Evolutionary conservation across 805 yeast genomes (phyloP), one percentile per base, ranked within the genome.

Genomic region (Sugiyamaella qingdaonensis): DNA sequence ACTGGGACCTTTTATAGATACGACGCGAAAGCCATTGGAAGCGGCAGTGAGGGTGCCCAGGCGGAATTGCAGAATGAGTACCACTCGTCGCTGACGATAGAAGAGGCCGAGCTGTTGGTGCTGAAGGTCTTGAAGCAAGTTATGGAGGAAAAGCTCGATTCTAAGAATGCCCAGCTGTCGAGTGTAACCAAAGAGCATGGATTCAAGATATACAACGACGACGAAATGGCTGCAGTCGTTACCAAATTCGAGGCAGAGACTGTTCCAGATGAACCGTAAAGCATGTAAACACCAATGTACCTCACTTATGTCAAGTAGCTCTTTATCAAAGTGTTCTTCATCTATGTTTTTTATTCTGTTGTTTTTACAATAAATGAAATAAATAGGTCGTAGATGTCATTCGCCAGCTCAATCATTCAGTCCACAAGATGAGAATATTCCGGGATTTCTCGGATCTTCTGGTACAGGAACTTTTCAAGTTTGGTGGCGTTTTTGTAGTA

Each of bases 41-140:
- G 97, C 1, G 99, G 99, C 18, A 87, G 96, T 13, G 99, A 94
- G 73, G 99, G 99, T 59, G 99, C 99, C 1, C 99, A 95, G 73
- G 86, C 97, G 1, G 99, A 94, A 71, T 78, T 94, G 66, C 97
- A 91, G 71, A 92, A 91, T 66, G 97, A 94, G 73, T 94, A 94
- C 73, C 98, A 92, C 73, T 61, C 73, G 55, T 88, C 96, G 18
- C 78, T 94, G 64, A 89, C 97, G 11, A 75, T 94, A 61, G 82
- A 84, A 61, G 99, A 95, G 68, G 99, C 98, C 8, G 98, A 94
- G 76, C 72, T 87, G 42, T 77, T 94, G 66, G 85, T 91, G 5
- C 78, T 94, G 66, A 91, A 90, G 74, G 87, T 88, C 53, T 78
- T 94, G 63, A 91, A 91, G 70, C 99, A 94, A 73, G 99, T 94